A percentile compares a stretch with the other conserved stretches of the same genome.
Evolutionary conservation across 2,329 filamentous ascomycete genomes (phyloP).

Genomic region (Pyrenophora tritici-repentis): DNA sequence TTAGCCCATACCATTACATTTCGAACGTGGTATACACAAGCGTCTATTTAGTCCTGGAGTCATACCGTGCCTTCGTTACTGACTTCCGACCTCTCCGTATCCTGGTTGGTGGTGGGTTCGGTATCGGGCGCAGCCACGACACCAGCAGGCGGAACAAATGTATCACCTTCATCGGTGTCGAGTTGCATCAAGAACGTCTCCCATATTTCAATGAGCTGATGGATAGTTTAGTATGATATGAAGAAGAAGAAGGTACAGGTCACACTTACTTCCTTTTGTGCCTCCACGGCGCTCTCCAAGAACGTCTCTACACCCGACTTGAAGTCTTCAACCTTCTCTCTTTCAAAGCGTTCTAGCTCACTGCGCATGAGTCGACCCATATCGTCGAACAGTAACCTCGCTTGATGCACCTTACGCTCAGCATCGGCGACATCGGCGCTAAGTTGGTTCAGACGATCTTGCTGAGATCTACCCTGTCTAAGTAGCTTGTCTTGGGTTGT

Average conservation of each 20-base stretch:
- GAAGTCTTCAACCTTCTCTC: constrained; percentile 98
- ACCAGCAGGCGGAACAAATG: constrained; percentile 49
- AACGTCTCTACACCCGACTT: constrained; percentile 98
- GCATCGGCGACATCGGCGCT: constrained; percentile 93
- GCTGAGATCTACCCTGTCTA: constrained; percentile 90
- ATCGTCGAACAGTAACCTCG: constrained; percentile 88
- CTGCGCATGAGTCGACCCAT: constrained; percentile 92
- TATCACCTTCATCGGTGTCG: constrained; percentile 80
- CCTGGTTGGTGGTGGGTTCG: constrained; percentile 14
- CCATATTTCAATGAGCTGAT: constrained; percentile 82
- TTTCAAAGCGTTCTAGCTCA: constrained; percentile 92
- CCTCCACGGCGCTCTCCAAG: constrained; percentile 93
- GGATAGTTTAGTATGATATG: constrained; percentile 16
- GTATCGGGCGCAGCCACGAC: constrained; percentile 40
- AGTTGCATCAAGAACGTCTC: constrained; percentile 97
- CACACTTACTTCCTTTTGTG: constrained; percentile 87
- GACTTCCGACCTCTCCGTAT: constrained; percentile 4
- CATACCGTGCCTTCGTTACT: constrained; percentile 1
- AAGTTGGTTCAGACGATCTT: constrained; percentile 91
- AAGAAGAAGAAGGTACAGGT: not conserved
- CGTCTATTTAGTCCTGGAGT: not conserved
- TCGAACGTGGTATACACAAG: not conserved
- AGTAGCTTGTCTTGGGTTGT: constrained; percentile 91
- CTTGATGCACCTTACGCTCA: constrained; percentile 90
- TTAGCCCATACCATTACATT: too few species aligned